Conservation (phyloP, 345 rosid genomes). For the Salix exigua region DNA sequence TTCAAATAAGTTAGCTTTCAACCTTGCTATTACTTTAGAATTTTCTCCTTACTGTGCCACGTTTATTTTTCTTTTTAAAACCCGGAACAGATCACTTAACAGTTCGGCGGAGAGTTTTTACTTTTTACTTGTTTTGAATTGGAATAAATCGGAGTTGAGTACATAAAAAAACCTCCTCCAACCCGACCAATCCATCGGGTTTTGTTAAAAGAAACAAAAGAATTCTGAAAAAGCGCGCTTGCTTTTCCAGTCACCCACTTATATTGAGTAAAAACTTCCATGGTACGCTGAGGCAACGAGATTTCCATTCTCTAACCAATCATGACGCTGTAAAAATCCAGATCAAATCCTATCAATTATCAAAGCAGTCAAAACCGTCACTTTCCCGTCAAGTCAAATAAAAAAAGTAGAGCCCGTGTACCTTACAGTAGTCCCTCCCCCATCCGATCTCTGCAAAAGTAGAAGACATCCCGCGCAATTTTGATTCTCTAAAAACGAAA, state of each 20-base stretch:
- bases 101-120: too few species aligned
- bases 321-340: neutral
- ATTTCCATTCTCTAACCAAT: neutral
- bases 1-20: too few species aligned
- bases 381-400: too few species aligned
- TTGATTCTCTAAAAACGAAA: slow-evolving; percentile 3
- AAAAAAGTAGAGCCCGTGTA: too few species aligned
- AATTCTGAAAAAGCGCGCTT: neutral
- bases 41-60: too few species aligned
- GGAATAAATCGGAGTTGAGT: too few species aligned
- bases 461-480: slow-evolving; percentile 13
- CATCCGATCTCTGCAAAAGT: neutral
- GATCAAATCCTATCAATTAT: neutral
- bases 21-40: too few species aligned
- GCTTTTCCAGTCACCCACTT: neutral
- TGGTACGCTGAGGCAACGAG: neutral
- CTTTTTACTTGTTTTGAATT: too few species aligned
- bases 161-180: neutral
- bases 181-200: neutral
- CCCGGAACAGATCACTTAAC: too few species aligned
- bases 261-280: neutral
- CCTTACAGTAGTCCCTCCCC: neutral
- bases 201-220: neutral
- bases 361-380: neutral
- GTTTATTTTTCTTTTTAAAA: too few species aligned